Conservation (phyloP, 345 rosid genomes). For the Brassica juncea region DNA sequence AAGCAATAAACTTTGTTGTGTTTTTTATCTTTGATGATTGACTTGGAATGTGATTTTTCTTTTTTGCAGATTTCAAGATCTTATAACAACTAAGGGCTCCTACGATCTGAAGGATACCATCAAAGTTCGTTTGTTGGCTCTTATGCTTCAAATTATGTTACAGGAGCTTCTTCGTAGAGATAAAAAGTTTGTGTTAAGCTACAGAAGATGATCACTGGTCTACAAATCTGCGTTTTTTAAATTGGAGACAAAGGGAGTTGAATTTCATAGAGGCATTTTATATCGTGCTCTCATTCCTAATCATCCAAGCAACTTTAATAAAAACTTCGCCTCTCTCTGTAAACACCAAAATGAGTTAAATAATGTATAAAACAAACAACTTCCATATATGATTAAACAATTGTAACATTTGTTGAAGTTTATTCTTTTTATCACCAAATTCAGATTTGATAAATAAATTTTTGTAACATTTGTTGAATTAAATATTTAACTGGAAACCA, state of each 20-base stretch:
- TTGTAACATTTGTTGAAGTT: not conserved
- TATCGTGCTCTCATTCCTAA: not conserved
- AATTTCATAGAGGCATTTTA: not conserved
- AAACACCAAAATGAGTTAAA: not conserved
- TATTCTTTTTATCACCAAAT: not conserved
- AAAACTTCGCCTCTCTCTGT: not conserved
- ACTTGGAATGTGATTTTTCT: not conserved
- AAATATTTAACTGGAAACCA: not conserved
- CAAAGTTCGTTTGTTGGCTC: not conserved
- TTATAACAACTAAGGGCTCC: slow-evolving; percentile 44
- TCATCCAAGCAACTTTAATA: not conserved
- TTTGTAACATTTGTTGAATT: not conserved
- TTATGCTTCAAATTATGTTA: not conserved
- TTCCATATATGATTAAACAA: not conserved
- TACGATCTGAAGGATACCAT: not conserved
- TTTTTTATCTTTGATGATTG: not conserved
- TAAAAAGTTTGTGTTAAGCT: not conserved
- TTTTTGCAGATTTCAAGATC: slow-evolving; percentile 73
- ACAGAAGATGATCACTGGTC: not conserved
- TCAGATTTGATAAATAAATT: not conserved
- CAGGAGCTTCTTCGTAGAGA: not conserved
- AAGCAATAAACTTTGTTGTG: slow-evolving; percentile 4
- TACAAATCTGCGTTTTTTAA: slow-evolving; percentile 25
- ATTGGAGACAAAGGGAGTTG: not conserved
- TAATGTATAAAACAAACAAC: no score